Conservation (phyloP, 192 early-diverging fungal species). For the Dissophora globulifera region DNA sequence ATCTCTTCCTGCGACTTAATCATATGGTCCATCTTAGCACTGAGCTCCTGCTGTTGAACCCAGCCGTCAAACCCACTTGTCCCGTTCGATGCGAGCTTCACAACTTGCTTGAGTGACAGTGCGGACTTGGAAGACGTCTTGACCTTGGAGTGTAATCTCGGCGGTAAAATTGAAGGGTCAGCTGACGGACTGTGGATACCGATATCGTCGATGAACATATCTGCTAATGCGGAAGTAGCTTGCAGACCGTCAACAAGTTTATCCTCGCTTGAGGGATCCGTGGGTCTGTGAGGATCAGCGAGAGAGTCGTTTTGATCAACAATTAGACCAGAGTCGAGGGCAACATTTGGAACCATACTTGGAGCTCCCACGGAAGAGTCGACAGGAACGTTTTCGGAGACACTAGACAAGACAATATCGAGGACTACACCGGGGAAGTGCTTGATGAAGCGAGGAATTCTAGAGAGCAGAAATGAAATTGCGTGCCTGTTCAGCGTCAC, state of each 20-base stretch:
- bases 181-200: too few relatives aligned
- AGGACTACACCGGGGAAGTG: conserved; percentile 14
- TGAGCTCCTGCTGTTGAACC: conserved; percentile 14
- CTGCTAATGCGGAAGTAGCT: too few relatives aligned
- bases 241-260: too few relatives aligned
- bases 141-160: too few relatives aligned
- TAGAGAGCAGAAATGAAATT: neutral
- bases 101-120: conserved; percentile 6
- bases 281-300: too few relatives aligned
- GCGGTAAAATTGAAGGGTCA: too few relatives aligned
- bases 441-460: conserved; percentile 11
- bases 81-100: conserved; percentile 7
- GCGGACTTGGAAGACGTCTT: too few relatives aligned
- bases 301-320: neutral
- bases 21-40: neutral
- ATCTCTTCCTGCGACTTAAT: neutral
- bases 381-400: neutral
- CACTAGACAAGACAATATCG: conserved; percentile 11
- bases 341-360: neutral
- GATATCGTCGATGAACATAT: too few relatives aligned
- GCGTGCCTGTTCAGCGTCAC: too few relatives aligned
- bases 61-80: conserved; percentile 3
- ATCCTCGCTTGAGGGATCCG: too few relatives aligned
- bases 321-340: neutral
- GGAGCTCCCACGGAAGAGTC: neutral